Percentiles rank a stretch among this genome's conserved stretches.
Evolutionary conservation across 2,329 filamentous ascomycete species (phyloP).

Genomic region (Colletotrichum tropicicola): DNA sequence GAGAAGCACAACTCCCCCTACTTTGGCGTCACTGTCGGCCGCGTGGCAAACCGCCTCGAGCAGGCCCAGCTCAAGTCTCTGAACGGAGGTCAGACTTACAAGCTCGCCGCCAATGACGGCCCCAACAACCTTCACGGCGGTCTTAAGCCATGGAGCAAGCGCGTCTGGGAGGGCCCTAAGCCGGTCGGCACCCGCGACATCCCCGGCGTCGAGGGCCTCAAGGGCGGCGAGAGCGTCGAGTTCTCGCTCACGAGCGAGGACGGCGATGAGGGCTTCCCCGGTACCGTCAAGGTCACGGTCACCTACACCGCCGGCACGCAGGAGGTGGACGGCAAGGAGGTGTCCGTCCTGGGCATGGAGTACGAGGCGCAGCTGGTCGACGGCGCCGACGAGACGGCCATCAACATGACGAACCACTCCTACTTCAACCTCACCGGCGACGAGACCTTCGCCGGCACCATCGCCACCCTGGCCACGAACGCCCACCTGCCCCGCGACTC

Average conservation of each 20-base stretch:
- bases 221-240: slow-evolving; percentile 72
- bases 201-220: slow-evolving; percentile 57
- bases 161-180: slow-evolving; percentile 77
- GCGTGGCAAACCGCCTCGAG: slow-evolving; percentile 82
- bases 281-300: slow-evolving; percentile 79
- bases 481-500: slow-evolving; percentile 79
- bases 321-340: slow-evolving; percentile 66
- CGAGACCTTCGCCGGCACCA: slow-evolving; percentile 62
- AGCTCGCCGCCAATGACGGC: slow-evolving; percentile 79
- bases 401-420: slow-evolving; percentile 96
- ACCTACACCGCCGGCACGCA: slow-evolving; percentile 82
- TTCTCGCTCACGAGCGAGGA: slow-evolving; percentile 77
- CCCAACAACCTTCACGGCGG: slow-evolving; percentile 81
- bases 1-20: slow-evolving; percentile 77
- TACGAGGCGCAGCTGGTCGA: slow-evolving; percentile 84
- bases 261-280: slow-evolving; percentile 90
- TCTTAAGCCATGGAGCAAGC: slow-evolving; percentile 81
- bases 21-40: slow-evolving; percentile 95
- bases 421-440: slow-evolving; percentile 73
- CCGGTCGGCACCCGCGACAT: slow-evolving; percentile 62
- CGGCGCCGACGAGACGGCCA: slow-evolving; percentile 85
- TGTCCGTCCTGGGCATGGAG: slow-evolving; percentile 82
- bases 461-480: slow-evolving; percentile 73
- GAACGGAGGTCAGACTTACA: slow-evolving; percentile 74
- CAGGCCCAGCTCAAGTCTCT: slow-evolving; percentile 75